Evolutionary conservation across 164 flowering plant genomes (phyloP), one percentile per base, ranked within the genome.

Genomic region (Stephania yunnanensis): DNA sequence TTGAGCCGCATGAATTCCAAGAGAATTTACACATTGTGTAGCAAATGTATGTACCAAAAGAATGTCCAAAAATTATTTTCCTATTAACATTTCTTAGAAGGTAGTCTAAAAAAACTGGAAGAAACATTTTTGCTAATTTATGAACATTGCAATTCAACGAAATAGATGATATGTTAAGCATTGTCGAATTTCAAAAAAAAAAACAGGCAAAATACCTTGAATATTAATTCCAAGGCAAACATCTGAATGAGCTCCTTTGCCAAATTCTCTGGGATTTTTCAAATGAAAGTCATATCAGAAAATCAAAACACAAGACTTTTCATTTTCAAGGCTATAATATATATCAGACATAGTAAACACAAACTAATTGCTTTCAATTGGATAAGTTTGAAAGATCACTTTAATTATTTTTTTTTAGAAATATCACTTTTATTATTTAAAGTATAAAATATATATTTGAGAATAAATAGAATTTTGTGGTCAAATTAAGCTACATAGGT

Each of bases 171-270:
- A 50, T 1, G 0, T 17, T 58, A 58, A 11, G 64, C 64, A n/a
- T 20, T 3, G 20, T 61, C 66, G n/a, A 19, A n/a, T 5, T 10
- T 61, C 20, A 61, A 10, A 61, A 58, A 15, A 61, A 17, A 29
- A 61, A 61, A 9, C 29, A 20, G 25, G 66, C 66, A 22, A 69
- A 30, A 42, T 80, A 88, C 91, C 93, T 92, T 91, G 80, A 92
- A 78, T 75, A 72, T 78, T 46, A 92, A 82, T 81, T 94, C 98
- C 78, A 61, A 70, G 31, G 72, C 61, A 80, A 87, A 89, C 94
- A 92, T 92, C 79, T 87, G 85, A 78, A 88, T 82, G 71, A 92
- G 83, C 82, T 94, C 94, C 74, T 86, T 78, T 9, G 90, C 98
- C 80, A 88, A 78, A 46, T 73, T 78, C 78, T 91, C 97, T 94